Percentiles rank a stretch among this genome's conserved stretches.
phyloP scores from a whole-genome alignment of 495 filamentous ascomycete species.

The Penicillium subrubescens region DNA sequence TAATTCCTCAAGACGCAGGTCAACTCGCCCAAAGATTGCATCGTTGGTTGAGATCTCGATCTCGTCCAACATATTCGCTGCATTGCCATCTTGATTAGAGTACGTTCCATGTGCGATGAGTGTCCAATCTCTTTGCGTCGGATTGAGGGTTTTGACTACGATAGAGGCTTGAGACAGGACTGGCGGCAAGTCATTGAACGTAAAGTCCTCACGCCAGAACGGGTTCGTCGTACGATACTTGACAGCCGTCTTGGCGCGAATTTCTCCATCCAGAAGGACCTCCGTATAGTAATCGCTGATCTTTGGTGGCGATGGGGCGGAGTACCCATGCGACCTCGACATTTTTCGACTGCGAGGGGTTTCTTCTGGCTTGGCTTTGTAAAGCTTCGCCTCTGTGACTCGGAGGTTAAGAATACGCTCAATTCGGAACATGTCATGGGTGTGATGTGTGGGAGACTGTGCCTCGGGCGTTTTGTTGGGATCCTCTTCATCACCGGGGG shows the following conservation, averaged over 20 bases:
- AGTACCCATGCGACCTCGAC: constrained; percentile 38
- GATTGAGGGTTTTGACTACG: constrained; percentile 69
- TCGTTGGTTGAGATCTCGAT: constrained; percentile 58
- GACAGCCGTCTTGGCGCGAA: constrained; percentile 80
- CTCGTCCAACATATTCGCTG: constrained; percentile 48
- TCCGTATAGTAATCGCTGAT: constrained; percentile 76
- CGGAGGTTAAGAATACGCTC: constrained; percentile 61
- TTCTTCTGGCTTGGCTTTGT: constrained; percentile 33
- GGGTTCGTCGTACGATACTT: constrained; percentile 81
- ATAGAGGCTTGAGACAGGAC: constrained; percentile 79
- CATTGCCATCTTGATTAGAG: constrained; percentile 46
- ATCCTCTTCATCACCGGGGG: constrained; percentile 26
- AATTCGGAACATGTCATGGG: constrained; percentile 65
- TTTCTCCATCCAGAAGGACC: constrained; percentile 87
- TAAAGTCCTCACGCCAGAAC: constrained; percentile 93
- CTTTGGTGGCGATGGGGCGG: constrained; percentile 31
- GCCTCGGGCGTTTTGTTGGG: constrained; percentile 29
- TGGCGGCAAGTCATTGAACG: constrained; percentile 81
- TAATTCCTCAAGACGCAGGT: constrained; percentile 82
- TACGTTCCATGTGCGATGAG: constrained; percentile 51
- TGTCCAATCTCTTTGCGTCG: constrained; percentile 56
- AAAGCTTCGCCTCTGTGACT: constrained; percentile 63
- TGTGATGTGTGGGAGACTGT: constrained; percentile 18
- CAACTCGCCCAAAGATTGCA: constrained; percentile 70
- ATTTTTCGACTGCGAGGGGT: constrained; percentile 43